phyloP scores from a whole-genome alignment of 1,284 basidiomycete species.

The Ustilago nuda region DNA sequence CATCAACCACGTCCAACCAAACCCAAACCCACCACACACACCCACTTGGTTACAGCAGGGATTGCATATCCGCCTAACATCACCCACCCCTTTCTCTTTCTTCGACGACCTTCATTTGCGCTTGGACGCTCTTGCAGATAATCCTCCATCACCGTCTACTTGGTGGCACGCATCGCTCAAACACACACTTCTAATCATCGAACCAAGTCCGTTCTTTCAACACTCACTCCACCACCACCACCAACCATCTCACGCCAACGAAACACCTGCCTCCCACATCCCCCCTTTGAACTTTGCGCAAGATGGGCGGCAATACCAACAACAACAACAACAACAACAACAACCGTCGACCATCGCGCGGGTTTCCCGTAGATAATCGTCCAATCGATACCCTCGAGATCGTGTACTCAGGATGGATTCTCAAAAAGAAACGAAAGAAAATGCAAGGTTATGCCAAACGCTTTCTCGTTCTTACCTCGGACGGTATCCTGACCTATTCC shows the following conservation, averaged over 20 bases:
- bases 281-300: neutral
- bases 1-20: neutral
- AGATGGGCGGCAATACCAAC: conserved; percentile 39
- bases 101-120: too few relatives aligned
- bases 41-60: too few relatives aligned
- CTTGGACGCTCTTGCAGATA: too few relatives aligned
- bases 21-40: too few relatives aligned
- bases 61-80: too few relatives aligned
- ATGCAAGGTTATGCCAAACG: conserved; percentile 69
- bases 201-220: too few relatives aligned
- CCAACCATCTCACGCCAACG: neutral
- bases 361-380: conserved; percentile 35
- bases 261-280: neutral
- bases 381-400: conserved; percentile 55
- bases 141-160: too few relatives aligned
- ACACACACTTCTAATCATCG: too few relatives aligned
- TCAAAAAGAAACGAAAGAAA: conserved; percentile 69
- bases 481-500: conserved; percentile 65
- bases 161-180: too few relatives aligned
- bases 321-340: conserved; percentile 28
- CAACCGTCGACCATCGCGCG: conserved; percentile 26
- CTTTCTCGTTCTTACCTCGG: conserved; percentile 62
- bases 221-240: too few relatives aligned
- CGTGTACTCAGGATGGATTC: conserved; percentile 65
- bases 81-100: too few relatives aligned